Base-by-base conservation (phyloP, 805 yeast genomes). In the Sugiyamaella floridensis region DNA sequence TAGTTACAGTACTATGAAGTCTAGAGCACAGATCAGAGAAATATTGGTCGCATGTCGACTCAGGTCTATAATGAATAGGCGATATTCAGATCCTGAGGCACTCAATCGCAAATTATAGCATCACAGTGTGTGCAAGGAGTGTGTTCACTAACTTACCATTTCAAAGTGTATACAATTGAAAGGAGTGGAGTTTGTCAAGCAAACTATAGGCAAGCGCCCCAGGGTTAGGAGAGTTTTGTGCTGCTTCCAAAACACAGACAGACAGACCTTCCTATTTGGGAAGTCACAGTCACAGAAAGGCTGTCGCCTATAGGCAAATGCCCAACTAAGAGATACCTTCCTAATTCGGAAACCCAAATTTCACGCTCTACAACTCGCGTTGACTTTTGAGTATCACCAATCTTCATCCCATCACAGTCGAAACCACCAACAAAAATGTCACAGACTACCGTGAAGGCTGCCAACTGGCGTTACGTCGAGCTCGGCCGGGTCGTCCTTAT, bases 391-490 rank as follows among this genome's bases (percentile, higher is more conserved):
- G n/a, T 11, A 32, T 32, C 37, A 32, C n/a, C 9, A 5, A 32
- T 4, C 6, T 11, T 32, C 9, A 5, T 5, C 9, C 37, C 37
- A 32, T 32, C 37, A 32, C 37, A 32, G 12, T 32, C 37, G n/a
- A 32, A 32, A 32, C 37, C 37, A n/a, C 40, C 19, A 45, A 66
- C n/a, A n/a, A 70, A 68, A 70, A 81, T 82, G 87, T 81, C 87
- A 68, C 78, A 77, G 70, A 74, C 89, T 73, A 76, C 86, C 74
- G 93, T 93, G 76, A 86, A 88, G 81, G 87, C 96, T 75, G 81
- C 96, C 76, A 87, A 87, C 92, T 93, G 98, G 98, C 89, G 97
- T 87, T 83, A 82, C 73, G 99, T 93, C 76, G 97, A 92, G 83
- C 87, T 90, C 74, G 99, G 99, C 77, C 96, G 99, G 82, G 87